Evolutionary conservation across 441 rosid genomes (phyloP).

Genomic region (Pelargonium myrrhifolium): DNA sequence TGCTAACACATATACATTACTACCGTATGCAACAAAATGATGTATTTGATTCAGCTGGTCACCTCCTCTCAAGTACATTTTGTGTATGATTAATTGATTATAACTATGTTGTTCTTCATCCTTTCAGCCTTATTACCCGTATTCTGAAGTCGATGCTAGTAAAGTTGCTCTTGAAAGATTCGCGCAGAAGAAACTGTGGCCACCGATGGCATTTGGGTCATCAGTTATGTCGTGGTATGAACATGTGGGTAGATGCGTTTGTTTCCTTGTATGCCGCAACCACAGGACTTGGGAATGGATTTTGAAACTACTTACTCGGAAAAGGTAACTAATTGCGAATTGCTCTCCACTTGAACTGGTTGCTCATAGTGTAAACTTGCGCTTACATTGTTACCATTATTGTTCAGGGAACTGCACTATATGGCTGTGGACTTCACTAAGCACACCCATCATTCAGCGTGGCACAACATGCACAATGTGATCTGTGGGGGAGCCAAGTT

Average conservation of each 20-base stretch:
- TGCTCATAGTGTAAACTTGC: no score
- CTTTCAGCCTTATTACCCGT: slow-evolving; percentile 49
- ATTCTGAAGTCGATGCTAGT: slow-evolving; percentile 35
- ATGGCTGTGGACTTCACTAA: slow-evolving; percentile 38
- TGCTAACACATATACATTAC: no score
- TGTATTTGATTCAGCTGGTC: no score
- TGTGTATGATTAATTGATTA: background rate
- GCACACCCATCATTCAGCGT: slow-evolving; percentile 78
- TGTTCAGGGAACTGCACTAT: slow-evolving; percentile 40
- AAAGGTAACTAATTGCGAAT: slow-evolving; percentile 31
- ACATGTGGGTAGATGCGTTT: slow-evolving; percentile 61
- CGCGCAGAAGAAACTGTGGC: slow-evolving; percentile 73
- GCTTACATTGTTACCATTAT: background rate
- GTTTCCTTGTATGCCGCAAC: slow-evolving; percentile 51
- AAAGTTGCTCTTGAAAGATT: slow-evolving; percentile 39
- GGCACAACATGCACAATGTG: slow-evolving; percentile 78
- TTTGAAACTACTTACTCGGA: slow-evolving; percentile 45
- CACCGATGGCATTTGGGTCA: slow-evolving; percentile 48
- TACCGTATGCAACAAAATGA: no score
- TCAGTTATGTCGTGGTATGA: slow-evolving; percentile 84
- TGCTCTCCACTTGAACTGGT: no score
- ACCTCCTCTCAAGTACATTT: no score
- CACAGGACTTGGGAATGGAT: slow-evolving; percentile 68
- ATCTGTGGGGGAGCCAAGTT: slow-evolving; percentile 67
- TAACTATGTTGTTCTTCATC: background rate